Evolutionary conservation across 352 stramenopile genomes (phyloP), one percentile per base, ranked within the genome.

Genomic region (Globisporangium megalacanthum): DNA sequence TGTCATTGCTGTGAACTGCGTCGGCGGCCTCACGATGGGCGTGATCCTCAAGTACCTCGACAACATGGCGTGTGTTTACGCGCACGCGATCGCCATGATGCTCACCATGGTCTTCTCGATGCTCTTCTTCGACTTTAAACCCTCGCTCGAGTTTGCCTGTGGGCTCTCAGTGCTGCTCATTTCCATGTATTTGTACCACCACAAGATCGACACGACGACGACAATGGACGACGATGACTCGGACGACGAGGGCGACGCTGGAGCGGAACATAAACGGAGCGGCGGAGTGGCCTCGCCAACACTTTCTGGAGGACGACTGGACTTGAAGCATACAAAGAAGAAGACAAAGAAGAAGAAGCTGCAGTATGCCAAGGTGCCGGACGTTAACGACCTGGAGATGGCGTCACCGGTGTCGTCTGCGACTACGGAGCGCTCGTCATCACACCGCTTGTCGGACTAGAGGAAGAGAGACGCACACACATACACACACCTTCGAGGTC

Each of bases 131-230:
- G 56, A 69, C 20, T 95, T 95, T 56, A 75, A 77, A 17, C 81
- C 81, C 39, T 89, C 85, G 52, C 77, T 93, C 55, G 83, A 95
- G 62, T 95, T 95, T 60, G 75, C 65, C 29, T 95, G 85, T 46
- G 85, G 85, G 0, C 74, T 95, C 37, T 75, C 70, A 14, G 83
- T 93, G 35, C 67, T 91, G 15, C 65, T 93, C 56, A 84, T 93
- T 52, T 93, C 85, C 54, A 93, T 93, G 79, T 95, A 95, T 52
- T 76, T 95, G 49, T 95, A 95, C 62, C 85, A 95, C 69, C 78
- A 91, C 64, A 79, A 82, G 64, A 50, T 83, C 42, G 66, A 77
- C 44, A 54, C 55, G 45, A 4, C 55, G 45, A 4, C 25, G 25
- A 29, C 25, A 29, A 29, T 4, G 25, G 25, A 29, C 25, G 35